Conservation (phyloP, 495 filamentous ascomycete genomes). For the Aspergillus homomorphus region DNA sequence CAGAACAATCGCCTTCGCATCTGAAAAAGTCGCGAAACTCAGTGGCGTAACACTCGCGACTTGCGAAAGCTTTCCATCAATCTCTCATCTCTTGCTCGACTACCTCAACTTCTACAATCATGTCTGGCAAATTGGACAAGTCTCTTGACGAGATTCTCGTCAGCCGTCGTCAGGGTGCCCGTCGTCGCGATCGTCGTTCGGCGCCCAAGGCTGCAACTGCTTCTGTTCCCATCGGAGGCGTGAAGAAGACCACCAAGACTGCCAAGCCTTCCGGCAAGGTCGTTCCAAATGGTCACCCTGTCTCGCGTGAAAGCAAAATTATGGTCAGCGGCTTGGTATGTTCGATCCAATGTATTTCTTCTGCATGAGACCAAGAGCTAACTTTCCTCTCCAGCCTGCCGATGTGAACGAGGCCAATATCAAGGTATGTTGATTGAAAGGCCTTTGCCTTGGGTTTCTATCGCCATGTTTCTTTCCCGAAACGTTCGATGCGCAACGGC, state of each 20-base stretch:
- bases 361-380: slow-evolving; percentile 36
- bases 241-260: slow-evolving; percentile 73
- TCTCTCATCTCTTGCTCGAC: neutral
- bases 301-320: slow-evolving; percentile 80
- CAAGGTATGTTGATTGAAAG: slow-evolving; percentile 95
- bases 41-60: slow-evolving; percentile 4
- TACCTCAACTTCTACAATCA: slow-evolving; percentile 29
- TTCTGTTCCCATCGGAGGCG: slow-evolving; percentile 74
- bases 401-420: slow-evolving; percentile 94
- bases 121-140: slow-evolving; percentile 93
- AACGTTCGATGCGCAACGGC: slow-evolving; percentile 41
- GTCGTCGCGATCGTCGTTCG: slow-evolving; percentile 51
- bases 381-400: slow-evolving; percentile 62
- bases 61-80: slow-evolving; percentile 13
- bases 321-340: slow-evolving; percentile 96
- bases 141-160: slow-evolving; percentile 95
- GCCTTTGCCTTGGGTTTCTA: slow-evolving; percentile 53
- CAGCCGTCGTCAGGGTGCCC: slow-evolving; percentile 59
- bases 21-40: slow-evolving; percentile 7
- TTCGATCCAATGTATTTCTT: slow-evolving; percentile 9
- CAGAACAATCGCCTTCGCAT: slow-evolving; percentile 1
- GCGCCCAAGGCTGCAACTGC: slow-evolving; percentile 50
- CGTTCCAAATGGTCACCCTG: slow-evolving; percentile 59
- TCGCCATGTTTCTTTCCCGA: slow-evolving; percentile 50
- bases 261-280: slow-evolving; percentile 61